Evolutionary conservation across 139 green algal species (phyloP), one percentile per base, ranked within the genome.

Genomic region (Volvox reticuliferus): DNA sequence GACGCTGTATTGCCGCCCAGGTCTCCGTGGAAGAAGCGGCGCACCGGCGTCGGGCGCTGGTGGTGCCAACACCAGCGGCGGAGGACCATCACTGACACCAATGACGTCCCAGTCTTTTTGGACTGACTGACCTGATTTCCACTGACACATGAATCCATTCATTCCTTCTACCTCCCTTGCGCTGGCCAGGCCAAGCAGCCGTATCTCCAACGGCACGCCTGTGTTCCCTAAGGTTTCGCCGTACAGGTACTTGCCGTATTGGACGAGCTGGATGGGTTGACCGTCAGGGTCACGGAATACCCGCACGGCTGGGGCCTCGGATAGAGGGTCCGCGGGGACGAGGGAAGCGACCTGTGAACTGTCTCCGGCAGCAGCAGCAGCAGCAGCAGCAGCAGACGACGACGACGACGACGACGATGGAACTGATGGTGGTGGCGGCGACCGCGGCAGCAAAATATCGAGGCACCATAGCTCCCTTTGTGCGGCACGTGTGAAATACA

Each of bases 401-500:
- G n/a, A n/a, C n/a, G n/a, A n/a, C n/a, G n/a, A n/a, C n/a, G n/a
- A 55, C 9, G 44, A 55, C 9, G 44, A 14, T 55, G 44, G 9
- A 14, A 9, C 9, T 55, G 44, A 55, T 55, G 44, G 2, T 73
- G 65, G 12, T 28, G 65, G 12, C 16, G 65, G 12, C 12, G 65
- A 2, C 24, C 24, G 16, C 32, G 73, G 50, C 28, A 26, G 50
- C 37, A 26, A 20, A 22, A 83, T 55, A 22, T 90, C 86, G 30
- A 63, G 0, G 44, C 30, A 63, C 86, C 86, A 90, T 13, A 90
- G 32, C 86, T 90, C 86, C 2, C 86, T 73, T 28, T 76, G 50
- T 12, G 71, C 86, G 9, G 71, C 73, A 1, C 86, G 86, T 12
- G 73, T 83, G 86, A 90, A 90, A 55, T 90, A 90, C 20, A 90